Evolutionary conservation across 768 basidiomycete genomes (phyloP), one percentile per base, ranked within the genome.

Genomic region (Rhodotorula graminis): DNA sequence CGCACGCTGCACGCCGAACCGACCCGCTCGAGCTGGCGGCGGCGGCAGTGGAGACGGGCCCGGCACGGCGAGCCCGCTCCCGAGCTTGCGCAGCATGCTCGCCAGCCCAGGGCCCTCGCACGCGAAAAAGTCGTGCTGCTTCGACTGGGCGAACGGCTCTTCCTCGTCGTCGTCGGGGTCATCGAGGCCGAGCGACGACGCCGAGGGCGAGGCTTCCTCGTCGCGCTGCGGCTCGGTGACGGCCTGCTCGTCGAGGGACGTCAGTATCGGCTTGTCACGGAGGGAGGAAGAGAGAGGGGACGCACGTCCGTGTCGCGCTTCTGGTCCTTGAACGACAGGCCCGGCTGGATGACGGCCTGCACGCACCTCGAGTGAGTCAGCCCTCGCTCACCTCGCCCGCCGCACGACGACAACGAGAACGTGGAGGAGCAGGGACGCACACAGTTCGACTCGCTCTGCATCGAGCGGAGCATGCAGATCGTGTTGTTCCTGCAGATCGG

Each of bases 391-490:
- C 23, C 1, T 8, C 29, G 42, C 40, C 29, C 18, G 19, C 40
- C 19, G 9, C 12, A 2, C n/a, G n/a, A n/a, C n/a, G n/a, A 12
- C 44, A 7, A 47, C 1, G 42, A 58, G 29, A 57, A 27, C 1
- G 25, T 25, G 0, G 19, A n/a, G 12, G 50, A 9, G 29, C 6
- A 21, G 33, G 15, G 0, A 66, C 71, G 23, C 21, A 74, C 74
- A 65, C 72, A 71, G 46, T 77, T 73, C 40, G 55, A 47, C 53
- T 76, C 67, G 23, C 69, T 70, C 47, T 85, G 79, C 77, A 84
- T 77, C 8, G 83, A 82, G 40, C 84, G 79, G 69, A 85, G 77
- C 61, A 82, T 82, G 73, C 85, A 86, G 19, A 86, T 83, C 21
- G 82, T 82, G 21, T 65, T 73, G 29, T 79, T 79, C 77, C 82